A percentile compares a stretch with the other conserved stretches of the same genome.
phyloP scores from a whole-genome alignment of 768 basidiomycete genomes.

The Pleurotus platypus region DNA sequence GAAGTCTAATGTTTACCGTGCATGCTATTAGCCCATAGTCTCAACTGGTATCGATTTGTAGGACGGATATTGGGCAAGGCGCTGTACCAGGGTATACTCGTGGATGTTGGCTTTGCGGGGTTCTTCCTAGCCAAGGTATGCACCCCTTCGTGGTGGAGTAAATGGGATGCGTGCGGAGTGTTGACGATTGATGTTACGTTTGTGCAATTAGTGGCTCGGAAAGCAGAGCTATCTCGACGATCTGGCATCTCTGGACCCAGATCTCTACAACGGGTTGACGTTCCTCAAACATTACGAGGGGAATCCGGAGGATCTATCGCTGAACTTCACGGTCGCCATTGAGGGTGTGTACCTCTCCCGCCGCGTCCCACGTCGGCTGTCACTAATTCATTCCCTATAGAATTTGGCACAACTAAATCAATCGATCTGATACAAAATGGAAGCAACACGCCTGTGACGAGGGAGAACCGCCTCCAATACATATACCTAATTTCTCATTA shows the following conservation, averaged over 20 bases:
- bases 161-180: no score
- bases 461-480: constrained; percentile 85
- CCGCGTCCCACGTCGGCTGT: background rate
- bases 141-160: background rate
- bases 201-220: constrained; percentile 73
- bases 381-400: constrained; percentile 31
- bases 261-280: constrained; percentile 88
- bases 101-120: constrained; percentile 91
- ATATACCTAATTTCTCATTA: constrained; percentile 89
- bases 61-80: constrained; percentile 95
- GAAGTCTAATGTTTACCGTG: background rate
- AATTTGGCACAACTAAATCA: constrained; percentile 76
- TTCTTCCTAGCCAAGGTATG: constrained; percentile 89
- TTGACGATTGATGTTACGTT: background rate
- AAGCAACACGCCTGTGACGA: constrained; percentile 78
- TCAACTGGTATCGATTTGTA: constrained; percentile 92
- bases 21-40: constrained; percentile 58
- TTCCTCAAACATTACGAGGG: constrained; percentile 91
- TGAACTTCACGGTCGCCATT: constrained; percentile 85
- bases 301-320: constrained; percentile 80
- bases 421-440: constrained; percentile 82
- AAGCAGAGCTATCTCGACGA: constrained; percentile 92
- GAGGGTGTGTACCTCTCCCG: constrained; percentile 55
- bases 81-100: constrained; percentile 91
- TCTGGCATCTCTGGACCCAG: constrained; percentile 85